These are phyloP conservation scores for Pisolithus tinctorius DNA, from an alignment of 768 basidiomycete genomes.

Conservation along the genomic window DNA sequence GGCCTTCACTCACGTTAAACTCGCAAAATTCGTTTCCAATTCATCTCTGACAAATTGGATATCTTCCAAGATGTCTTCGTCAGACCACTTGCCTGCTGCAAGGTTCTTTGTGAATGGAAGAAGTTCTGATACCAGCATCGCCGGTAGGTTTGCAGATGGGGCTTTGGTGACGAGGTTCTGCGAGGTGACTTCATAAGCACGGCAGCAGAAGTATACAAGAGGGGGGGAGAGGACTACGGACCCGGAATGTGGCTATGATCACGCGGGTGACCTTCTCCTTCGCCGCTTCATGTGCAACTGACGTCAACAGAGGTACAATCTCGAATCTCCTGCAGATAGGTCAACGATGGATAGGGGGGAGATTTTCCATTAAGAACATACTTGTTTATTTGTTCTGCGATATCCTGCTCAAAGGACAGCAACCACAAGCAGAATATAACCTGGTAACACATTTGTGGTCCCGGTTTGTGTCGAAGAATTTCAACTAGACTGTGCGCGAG, in stretches of 20 bases:
- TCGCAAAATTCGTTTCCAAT: slow-evolving; percentile 78
- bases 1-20: slow-evolving; percentile 64
- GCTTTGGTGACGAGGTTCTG: slow-evolving; percentile 91
- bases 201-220: slow-evolving; percentile 1
- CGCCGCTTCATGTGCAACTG: slow-evolving; percentile 80
- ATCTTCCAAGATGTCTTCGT: slow-evolving; percentile 93
- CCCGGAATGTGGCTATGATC: slow-evolving; percentile 85
- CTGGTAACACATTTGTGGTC: slow-evolving; percentile 95
- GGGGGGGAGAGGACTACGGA: slow-evolving; percentile 24
- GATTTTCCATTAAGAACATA: slow-evolving; percentile 28
- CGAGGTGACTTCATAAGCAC: not conserved
- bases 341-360: slow-evolving; percentile 1
- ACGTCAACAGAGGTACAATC: slow-evolving; percentile 76
- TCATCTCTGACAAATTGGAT: slow-evolving; percentile 83
- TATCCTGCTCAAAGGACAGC: slow-evolving; percentile 80
- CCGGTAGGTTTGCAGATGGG: slow-evolving; percentile 80
- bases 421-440: slow-evolving; percentile 91
- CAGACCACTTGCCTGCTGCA: slow-evolving; percentile 80
- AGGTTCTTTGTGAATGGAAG: slow-evolving; percentile 85
- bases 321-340: slow-evolving; percentile 68
- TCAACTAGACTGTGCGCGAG: slow-evolving; percentile 59
- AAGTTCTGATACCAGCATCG: slow-evolving; percentile 85
- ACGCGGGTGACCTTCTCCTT: slow-evolving; percentile 98
- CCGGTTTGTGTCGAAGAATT: slow-evolving; percentile 71
- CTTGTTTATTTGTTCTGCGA: slow-evolving; percentile 87